Evolutionary conservation across 495 filamentous ascomycete species (phyloP).

Genomic region (Penicillium psychrofluorescens): DNA sequence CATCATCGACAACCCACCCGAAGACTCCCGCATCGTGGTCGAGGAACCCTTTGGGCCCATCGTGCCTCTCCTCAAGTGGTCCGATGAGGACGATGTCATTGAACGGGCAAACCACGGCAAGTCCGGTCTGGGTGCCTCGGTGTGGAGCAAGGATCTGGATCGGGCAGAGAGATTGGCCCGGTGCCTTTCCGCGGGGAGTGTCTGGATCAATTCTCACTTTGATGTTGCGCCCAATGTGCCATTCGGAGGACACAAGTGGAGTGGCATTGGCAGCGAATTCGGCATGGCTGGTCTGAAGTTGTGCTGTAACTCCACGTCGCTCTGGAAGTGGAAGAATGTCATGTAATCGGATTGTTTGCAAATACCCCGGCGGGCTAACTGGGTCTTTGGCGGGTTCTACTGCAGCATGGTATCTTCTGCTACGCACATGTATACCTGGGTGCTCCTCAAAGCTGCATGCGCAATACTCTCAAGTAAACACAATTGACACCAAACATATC

Average conservation of each 20-base stretch:
- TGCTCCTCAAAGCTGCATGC: too few relatives aligned
- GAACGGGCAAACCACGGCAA: conserved; percentile 47
- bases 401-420: too few relatives aligned
- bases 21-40: conserved; percentile 38
- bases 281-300: conserved; percentile 48
- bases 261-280: conserved; percentile 60
- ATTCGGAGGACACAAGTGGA: conserved; percentile 60
- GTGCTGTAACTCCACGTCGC: conserved; percentile 51
- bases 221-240: conserved; percentile 43
- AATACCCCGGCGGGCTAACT: too few relatives aligned
- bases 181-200: conserved; percentile 45
- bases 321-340: conserved; percentile 5
- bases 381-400: too few relatives aligned
- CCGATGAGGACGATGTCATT: conserved; percentile 51
- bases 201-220: conserved; percentile 51
- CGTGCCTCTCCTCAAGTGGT: conserved; percentile 49
- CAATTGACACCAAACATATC: too few relatives aligned
- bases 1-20: conserved; percentile 53
- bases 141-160: conserved; percentile 48
- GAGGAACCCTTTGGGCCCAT: conserved; percentile 50
- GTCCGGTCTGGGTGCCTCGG: conserved; percentile 49
- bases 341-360: too few relatives aligned
- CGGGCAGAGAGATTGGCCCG: conserved; percentile 43
- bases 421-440: too few relatives aligned
- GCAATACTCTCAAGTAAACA: too few relatives aligned